Evolutionary conservation across 305 asterid genomes (phyloP).

Genomic region (Salvia sclarea): DNA sequence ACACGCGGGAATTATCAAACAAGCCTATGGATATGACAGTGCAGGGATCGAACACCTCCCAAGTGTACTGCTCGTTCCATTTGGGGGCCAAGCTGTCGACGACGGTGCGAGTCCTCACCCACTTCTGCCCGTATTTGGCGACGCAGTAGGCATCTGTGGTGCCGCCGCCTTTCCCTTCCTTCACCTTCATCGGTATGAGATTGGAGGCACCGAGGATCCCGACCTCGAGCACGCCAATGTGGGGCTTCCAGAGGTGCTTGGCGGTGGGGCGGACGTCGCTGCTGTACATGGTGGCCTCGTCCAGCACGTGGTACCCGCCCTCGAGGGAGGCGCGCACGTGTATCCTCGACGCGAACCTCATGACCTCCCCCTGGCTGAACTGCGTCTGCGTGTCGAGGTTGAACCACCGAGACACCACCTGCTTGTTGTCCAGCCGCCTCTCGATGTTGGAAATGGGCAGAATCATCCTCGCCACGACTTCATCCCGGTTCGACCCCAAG

Average conservation of each 20-base stretch:
- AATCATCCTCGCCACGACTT: too few relatives aligned
- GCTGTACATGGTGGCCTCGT: slow-evolving; percentile 86
- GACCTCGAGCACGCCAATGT: slow-evolving; percentile 73
- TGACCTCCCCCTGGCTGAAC: too few relatives aligned
- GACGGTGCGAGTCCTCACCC: slow-evolving; percentile 82
- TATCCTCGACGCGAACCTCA: too few relatives aligned
- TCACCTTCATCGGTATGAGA: slow-evolving; percentile 94
- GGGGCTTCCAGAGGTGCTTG: slow-evolving; percentile 85
- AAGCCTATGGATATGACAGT: slow-evolving; percentile 85
- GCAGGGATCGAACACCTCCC: slow-evolving; percentile 90
- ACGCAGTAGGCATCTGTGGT: slow-evolving; percentile 83
- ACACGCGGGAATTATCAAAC: too few relatives aligned
- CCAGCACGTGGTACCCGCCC: slow-evolving; percentile 89
- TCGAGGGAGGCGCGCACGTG: too few relatives aligned
- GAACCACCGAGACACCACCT: too few relatives aligned
- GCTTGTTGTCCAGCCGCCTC: too few relatives aligned
- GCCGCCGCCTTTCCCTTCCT: slow-evolving; percentile 75
- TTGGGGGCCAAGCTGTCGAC: slow-evolving; percentile 73
- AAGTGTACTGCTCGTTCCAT: slow-evolving; percentile 80
- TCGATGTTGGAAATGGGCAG: too few relatives aligned
- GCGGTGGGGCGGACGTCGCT: slow-evolving; percentile 96
- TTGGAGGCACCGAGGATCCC: too few relatives aligned
- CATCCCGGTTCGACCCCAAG: too few relatives aligned
- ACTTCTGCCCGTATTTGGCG: slow-evolving; percentile 83
- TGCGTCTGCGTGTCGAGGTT: too few relatives aligned